Conservation (phyloP, 1,284 basidiomycete species). For the Bondarzewia mesenterica region DNA sequence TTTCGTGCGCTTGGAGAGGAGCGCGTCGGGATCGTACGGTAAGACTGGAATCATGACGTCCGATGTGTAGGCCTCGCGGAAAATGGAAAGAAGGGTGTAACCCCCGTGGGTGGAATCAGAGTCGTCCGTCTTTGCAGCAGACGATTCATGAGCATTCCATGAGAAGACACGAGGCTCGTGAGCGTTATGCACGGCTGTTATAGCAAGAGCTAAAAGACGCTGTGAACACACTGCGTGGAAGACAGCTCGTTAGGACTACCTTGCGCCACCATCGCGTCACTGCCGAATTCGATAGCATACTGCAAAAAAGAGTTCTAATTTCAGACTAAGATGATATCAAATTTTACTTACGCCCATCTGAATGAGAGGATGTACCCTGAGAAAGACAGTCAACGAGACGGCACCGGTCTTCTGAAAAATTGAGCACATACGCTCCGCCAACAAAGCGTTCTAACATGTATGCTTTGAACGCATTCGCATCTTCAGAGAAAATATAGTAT, state of each 20-base stretch:
- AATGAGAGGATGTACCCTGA: constrained; percentile 56
- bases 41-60: constrained; percentile 41
- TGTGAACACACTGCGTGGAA: too few species aligned
- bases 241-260: constrained; percentile 20
- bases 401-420: background rate
- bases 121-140: constrained; percentile 11
- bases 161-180: constrained; percentile 28
- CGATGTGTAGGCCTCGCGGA: constrained; percentile 47
- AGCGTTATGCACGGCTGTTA: constrained; percentile 39
- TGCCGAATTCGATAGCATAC: constrained; percentile 56
- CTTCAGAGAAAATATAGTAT: constrained; percentile 45
- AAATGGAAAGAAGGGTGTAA: constrained; percentile 38
- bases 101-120: background rate
- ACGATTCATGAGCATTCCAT: constrained; percentile 8
- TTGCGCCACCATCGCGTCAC: constrained; percentile 45
- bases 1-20: constrained; percentile 27
- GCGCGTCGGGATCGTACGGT: constrained; percentile 41
- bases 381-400: background rate
- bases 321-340: background rate
- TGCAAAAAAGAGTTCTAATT: constrained; percentile 14
- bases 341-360: constrained; percentile 47
- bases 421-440: constrained; percentile 42
- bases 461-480: constrained; percentile 37
- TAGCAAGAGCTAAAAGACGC: constrained; percentile 44
- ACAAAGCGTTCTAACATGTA: constrained; percentile 51